Percentiles rank a stretch among this genome's conserved stretches.
phyloP scores from a whole-genome alignment of 2,329 filamentous ascomycete genomes.

The Pseudocercospora crystallina region DNA sequence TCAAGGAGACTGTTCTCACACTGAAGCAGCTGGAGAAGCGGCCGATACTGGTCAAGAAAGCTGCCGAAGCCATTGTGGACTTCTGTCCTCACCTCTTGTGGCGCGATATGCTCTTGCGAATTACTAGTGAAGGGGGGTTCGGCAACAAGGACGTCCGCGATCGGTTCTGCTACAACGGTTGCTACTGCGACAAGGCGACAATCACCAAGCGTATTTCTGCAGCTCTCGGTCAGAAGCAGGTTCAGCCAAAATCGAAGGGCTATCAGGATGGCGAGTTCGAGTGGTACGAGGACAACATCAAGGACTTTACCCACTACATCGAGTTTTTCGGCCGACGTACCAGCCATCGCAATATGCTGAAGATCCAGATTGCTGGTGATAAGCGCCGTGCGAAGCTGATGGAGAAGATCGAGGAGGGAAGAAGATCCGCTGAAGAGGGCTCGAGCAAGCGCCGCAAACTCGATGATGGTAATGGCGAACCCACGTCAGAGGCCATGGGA shows the following conservation, averaged over 20 bases:
- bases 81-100: slow-evolving; percentile 38
- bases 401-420: slow-evolving; percentile 3
- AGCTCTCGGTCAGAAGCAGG: slow-evolving; percentile 37
- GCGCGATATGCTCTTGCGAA: slow-evolving; percentile 36
- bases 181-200: slow-evolving; percentile 36
- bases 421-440: slow-evolving; percentile 10
- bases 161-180: slow-evolving; percentile 37
- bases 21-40: slow-evolving; percentile 31
- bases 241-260: slow-evolving; percentile 25
- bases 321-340: slow-evolving; percentile 30
- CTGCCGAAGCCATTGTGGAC: slow-evolving; percentile 38
- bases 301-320: slow-evolving; percentile 30
- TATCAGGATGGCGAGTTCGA: slow-evolving; percentile 23
- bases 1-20: slow-evolving; percentile 35
- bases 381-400: slow-evolving; percentile 19
- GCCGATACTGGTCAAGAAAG: slow-evolving; percentile 30
- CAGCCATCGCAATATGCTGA: slow-evolving; percentile 29
- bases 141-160: slow-evolving; percentile 37
- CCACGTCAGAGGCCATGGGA: slow-evolving; percentile 7
- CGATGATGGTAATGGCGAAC: slow-evolving; percentile 8
- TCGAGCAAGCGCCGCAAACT: slow-evolving; percentile 20
- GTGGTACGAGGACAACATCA: slow-evolving; percentile 30
- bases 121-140: slow-evolving; percentile 32
- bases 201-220: slow-evolving; percentile 38
- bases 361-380: slow-evolving; percentile 26